Conservation (phyloP, 176 grass and related monocot species). For the Bromus sterilis region DNA sequence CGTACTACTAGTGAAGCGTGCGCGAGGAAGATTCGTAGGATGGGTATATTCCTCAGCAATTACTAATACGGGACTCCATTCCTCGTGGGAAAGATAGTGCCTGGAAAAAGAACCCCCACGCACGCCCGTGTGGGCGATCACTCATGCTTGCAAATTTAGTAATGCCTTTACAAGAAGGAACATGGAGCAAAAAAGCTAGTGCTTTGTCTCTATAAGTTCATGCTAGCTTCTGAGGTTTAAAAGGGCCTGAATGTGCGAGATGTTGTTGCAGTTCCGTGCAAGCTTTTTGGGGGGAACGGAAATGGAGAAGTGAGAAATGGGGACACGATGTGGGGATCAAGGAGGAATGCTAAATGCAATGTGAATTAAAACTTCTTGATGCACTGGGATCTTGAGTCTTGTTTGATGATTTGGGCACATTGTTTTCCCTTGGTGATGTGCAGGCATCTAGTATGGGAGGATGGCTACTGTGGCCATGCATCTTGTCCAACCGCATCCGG, state of each 20-base stretch:
- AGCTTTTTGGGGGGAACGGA: neutral
- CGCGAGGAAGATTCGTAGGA: conserved; percentile 29
- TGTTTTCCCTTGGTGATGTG: conserved; percentile 17
- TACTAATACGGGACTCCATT: conserved; percentile 8
- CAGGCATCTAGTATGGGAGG: conserved; percentile 90
- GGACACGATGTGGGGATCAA: neutral
- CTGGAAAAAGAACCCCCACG: neutral
- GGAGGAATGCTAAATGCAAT: conserved; percentile 9
- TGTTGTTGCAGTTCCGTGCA: neutral
- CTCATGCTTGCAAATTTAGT: conserved; percentile 21
- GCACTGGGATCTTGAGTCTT: neutral
- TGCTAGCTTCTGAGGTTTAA: neutral
- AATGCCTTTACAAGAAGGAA: neutral
- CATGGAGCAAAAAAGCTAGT: neutral
- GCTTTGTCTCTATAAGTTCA: neutral
- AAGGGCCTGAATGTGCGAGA: neutral
- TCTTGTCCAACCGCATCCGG: conserved; percentile 28
- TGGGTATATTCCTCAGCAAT: conserved; percentile 24
- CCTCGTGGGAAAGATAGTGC: neutral
- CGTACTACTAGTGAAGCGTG: conserved; percentile 6
- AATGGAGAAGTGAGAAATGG: neutral
- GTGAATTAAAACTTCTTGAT: neutral
- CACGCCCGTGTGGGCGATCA: neutral
- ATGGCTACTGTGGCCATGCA: conserved; percentile 52
- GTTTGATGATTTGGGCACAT: neutral